phyloP scores from a whole-genome alignment of 2,329 filamentous ascomycete genomes.

The Passalora sequoiae region DNA sequence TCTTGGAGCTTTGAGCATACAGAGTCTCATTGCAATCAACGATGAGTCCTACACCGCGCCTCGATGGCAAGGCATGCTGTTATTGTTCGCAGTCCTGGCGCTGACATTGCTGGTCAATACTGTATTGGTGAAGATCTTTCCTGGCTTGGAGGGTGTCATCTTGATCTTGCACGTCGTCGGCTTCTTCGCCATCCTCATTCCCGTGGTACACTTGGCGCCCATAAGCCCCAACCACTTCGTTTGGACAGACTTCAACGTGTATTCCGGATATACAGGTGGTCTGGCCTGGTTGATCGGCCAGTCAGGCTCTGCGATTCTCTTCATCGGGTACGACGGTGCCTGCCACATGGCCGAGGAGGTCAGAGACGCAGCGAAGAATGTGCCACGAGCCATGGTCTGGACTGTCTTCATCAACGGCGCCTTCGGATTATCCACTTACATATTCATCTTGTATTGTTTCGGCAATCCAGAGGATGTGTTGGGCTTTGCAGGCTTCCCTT shows the following conservation, averaged over 20 bases:
- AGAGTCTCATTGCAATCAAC: slow-evolving; percentile 42
- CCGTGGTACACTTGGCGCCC: slow-evolving; percentile 28
- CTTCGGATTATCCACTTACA: slow-evolving; percentile 32
- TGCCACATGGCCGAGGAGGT: slow-evolving; percentile 31
- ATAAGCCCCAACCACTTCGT: slow-evolving; percentile 28
- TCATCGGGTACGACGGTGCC: slow-evolving; percentile 19
- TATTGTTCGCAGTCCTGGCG: slow-evolving; percentile 44
- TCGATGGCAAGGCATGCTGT: slow-evolving; percentile 47
- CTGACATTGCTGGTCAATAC: slow-evolving; percentile 43
- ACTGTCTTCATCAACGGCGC: slow-evolving; percentile 31
- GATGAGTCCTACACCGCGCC: slow-evolving; percentile 39
- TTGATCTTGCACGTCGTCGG: slow-evolving; percentile 38
- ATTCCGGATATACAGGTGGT: slow-evolving; percentile 35
- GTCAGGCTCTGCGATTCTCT: slow-evolving; percentile 27
- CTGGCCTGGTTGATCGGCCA: slow-evolving; percentile 33
- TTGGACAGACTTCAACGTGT: slow-evolving; percentile 37
- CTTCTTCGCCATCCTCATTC: slow-evolving; percentile 32
- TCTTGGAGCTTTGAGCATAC: slow-evolving; percentile 46
- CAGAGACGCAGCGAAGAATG: slow-evolving; percentile 26
- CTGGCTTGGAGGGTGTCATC: slow-evolving; percentile 36
- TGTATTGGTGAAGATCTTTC: slow-evolving; percentile 33
- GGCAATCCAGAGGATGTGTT: slow-evolving; percentile 32
- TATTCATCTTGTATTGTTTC: slow-evolving; percentile 31
- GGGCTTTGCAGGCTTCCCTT: slow-evolving; percentile 30
- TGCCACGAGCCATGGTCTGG: slow-evolving; percentile 30